phyloP scores from a whole-genome alignment of 306 rosid genomes.

The Echinosophora koreensis region DNA sequence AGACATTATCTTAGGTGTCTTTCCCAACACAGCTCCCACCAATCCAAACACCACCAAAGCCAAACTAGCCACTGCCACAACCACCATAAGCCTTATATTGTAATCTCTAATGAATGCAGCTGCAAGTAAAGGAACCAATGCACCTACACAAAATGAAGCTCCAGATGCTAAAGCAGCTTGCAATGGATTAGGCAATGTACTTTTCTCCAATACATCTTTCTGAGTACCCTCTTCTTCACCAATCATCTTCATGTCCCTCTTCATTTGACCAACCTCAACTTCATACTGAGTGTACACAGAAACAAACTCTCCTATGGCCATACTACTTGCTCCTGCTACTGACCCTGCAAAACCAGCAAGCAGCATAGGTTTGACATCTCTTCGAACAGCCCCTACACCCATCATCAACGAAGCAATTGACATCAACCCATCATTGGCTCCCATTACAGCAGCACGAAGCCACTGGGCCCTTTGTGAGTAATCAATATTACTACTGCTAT shows the following conservation, averaged over 20 bases:
- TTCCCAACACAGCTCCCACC: constrained; percentile 40
- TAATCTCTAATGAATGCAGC: constrained; percentile 34
- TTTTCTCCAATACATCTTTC: not conserved
- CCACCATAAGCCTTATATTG: constrained; percentile 33
- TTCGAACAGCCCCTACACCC: constrained; percentile 48
- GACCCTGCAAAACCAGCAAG: constrained; percentile 50
- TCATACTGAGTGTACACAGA: constrained; percentile 49
- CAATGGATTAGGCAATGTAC: constrained; percentile 40
- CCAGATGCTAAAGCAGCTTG: constrained; percentile 49
- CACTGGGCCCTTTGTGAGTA: constrained; percentile 47
- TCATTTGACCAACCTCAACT: constrained; percentile 41
- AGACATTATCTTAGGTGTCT: constrained; percentile 21
- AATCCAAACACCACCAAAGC: constrained; percentile 45
- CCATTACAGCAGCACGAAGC: constrained; percentile 53
- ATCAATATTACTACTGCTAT: not conserved
- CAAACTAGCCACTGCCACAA: constrained; percentile 38
- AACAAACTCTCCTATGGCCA: constrained; percentile 57
- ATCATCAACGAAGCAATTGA: constrained; percentile 46
- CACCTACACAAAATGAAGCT: constrained; percentile 35
- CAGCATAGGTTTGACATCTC: constrained; percentile 39
- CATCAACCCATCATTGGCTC: constrained; percentile 49
- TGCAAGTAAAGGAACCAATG: constrained; percentile 32
- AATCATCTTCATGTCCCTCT: not conserved
- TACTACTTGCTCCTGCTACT: constrained; percentile 51
- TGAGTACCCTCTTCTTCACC: not conserved